Evolutionary conservation across 169 alveolate species (phyloP).

Genomic region (Cryptosporidium canis): DNA sequence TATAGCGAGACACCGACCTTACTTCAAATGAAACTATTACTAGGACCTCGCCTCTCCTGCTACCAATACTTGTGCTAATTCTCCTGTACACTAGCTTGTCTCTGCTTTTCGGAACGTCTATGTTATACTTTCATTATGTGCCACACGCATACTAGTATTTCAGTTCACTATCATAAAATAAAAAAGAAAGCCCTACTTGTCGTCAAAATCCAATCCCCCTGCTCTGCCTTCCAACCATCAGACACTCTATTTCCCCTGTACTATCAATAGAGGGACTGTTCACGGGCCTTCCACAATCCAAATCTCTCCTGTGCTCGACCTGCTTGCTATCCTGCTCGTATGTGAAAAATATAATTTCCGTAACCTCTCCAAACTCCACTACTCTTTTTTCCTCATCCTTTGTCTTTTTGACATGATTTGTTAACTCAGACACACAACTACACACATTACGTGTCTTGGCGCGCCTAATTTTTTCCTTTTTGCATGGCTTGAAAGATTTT

Average conservation of each 20-base stretch:
- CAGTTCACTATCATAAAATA: background rate
- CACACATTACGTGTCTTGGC: constrained; percentile 72
- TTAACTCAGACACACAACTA: constrained; percentile 30
- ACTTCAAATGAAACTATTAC: background rate
- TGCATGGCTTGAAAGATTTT: background rate
- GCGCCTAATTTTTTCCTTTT: constrained; percentile 26
- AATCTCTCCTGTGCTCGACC: background rate
- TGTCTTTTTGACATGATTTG: background rate
- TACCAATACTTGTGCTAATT: background rate
- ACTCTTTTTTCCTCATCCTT: background rate
- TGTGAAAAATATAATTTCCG: background rate
- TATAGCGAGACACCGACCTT: too few species aligned
- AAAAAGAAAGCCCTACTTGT: background rate
- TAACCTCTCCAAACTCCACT: background rate
- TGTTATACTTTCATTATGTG: background rate
- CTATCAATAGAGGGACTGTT: background rate
- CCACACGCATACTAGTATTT: background rate
- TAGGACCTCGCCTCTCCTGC: background rate
- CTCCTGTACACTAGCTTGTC: background rate
- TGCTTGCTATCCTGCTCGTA: background rate
- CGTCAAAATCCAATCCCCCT: background rate
- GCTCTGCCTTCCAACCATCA: background rate
- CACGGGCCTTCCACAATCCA: background rate
- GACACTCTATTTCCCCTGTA: background rate
- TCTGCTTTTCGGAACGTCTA: background rate